Evolutionary conservation across 352 stramenopile genomes (phyloP).

Genomic region (Pythium utonaiense): DNA sequence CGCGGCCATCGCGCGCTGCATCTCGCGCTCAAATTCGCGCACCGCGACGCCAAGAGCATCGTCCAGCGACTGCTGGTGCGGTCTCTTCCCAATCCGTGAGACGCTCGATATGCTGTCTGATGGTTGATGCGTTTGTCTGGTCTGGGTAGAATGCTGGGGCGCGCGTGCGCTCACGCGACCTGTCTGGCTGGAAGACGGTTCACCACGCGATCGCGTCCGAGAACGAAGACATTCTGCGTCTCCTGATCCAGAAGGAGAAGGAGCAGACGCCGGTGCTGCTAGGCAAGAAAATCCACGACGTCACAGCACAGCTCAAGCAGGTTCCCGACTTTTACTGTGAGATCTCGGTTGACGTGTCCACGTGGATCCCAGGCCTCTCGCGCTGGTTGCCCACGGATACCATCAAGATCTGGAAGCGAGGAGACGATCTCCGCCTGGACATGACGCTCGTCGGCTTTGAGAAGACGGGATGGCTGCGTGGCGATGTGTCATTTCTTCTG

Average conservation of each 20-base stretch:
- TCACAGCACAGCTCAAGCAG: slow-evolving; percentile 38
- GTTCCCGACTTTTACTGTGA: slow-evolving; percentile 67
- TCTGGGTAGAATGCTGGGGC: slow-evolving; percentile 44
- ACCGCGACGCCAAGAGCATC: slow-evolving; percentile 51
- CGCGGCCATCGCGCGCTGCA: slow-evolving; percentile 63
- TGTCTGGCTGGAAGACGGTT: slow-evolving; percentile 57
- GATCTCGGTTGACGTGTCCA: slow-evolving; percentile 61
- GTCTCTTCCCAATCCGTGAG: too few relatives aligned
- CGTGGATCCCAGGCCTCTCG: slow-evolving; percentile 68
- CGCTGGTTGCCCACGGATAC: slow-evolving; percentile 68
- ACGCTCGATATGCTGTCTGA: slow-evolving; percentile 4
- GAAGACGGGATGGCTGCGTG: slow-evolving; percentile 55
- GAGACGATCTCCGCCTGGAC: slow-evolving; percentile 54
- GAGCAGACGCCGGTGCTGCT: slow-evolving; percentile 48
- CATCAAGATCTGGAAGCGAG: slow-evolving; percentile 74
- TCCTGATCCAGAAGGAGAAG: slow-evolving; percentile 61
- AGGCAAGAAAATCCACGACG: slow-evolving; percentile 44
- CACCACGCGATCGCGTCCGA: slow-evolving; percentile 55
- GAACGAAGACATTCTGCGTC: slow-evolving; percentile 55
- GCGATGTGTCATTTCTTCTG: slow-evolving; percentile 60
- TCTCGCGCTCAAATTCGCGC: slow-evolving; percentile 63
- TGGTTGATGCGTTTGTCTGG: slow-evolving; percentile 1
- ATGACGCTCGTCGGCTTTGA: slow-evolving; percentile 66
- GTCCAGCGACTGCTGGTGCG: slow-evolving; percentile 52
- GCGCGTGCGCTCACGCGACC: slow-evolving; percentile 59